Base-by-base conservation (phyloP, 2,329 filamentous ascomycete species). In the Chaetomium sp. region DNA sequence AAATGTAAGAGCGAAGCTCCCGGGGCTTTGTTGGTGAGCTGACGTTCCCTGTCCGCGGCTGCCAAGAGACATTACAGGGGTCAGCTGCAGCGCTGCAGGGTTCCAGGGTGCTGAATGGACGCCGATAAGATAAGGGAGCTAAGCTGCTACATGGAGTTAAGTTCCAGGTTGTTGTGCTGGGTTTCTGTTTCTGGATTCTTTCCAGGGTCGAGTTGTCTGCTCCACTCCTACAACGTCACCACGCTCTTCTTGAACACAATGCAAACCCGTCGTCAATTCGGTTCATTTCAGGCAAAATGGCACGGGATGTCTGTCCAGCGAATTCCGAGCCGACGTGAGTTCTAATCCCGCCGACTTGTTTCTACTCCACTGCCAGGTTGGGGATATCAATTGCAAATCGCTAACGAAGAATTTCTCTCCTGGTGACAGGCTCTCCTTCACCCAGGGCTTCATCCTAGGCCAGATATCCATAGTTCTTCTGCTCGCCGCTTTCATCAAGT, bases 401-500 rank as follows among this genome's bases (percentile, higher is more conserved):
- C 60, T 67, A 49, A 64, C 56, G 19, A 13, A 1, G 23, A 21
- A 6, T 23, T 38, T n/a, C 12, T 50, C 16, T 21, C n/a, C 13
- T 31, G 21, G 54, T 7, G 57, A 2, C 74, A 94, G 92, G 49
- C 82, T 95, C 70, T 95, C 92, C 42, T 98, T 98, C 77, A 96
- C 92, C 0, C 92, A 97, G 76, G 95, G 95, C 31, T 90, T 99
- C 71, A 87, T 99, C 57, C 83, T 98, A 35, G 95, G 95, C 57
- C 95, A 99, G 77, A 83, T 99, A 59, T 96, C 93, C 1, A 91
- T 99, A 54, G 91, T 97, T 16, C 81, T 98, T 27, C 84, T 99
- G 47, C 87, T 99, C 67, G 93, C 93, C 69, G 92, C 90, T 70
- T 98, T 99, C 79, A 98, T 99, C 78, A 97, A 97, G 76, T 99